phyloP scores from a whole-genome alignment of 1,284 basidiomycete species.

The Phlebopus sp. region DNA sequence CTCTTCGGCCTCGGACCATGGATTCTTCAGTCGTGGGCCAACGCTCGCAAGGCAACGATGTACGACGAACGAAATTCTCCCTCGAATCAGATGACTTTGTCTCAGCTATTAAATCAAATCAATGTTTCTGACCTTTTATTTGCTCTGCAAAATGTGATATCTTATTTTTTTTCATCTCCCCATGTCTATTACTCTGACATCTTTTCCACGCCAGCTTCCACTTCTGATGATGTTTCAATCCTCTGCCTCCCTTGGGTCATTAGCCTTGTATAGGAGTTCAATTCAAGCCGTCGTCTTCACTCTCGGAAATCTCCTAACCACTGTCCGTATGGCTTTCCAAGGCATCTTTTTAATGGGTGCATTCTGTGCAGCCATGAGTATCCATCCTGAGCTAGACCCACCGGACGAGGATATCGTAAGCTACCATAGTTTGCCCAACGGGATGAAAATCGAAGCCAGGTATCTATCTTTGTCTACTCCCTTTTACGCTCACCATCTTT shows the following conservation, averaged over 20 bases:
- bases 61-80: constrained; percentile 49
- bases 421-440: constrained; percentile 48
- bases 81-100: constrained; percentile 36
- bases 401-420: constrained; percentile 44
- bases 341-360: constrained; percentile 80
- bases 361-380: constrained; percentile 68
- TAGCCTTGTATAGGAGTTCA: constrained; percentile 73
- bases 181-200: constrained; percentile 9
- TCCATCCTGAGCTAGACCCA: constrained; percentile 67
- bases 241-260: constrained; percentile 70
- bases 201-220: constrained; percentile 52
- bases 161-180: constrained; percentile 12
- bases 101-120: constrained; percentile 48
- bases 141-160: constrained; percentile 67
- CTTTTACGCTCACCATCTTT: constrained; percentile 14
- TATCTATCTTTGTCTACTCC: constrained; percentile 32
- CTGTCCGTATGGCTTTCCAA: constrained; percentile 69
- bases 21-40: constrained; percentile 74
- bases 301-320: constrained; percentile 56
- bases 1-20: constrained; percentile 80
- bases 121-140: constrained; percentile 62
- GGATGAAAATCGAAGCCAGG: constrained; percentile 71
- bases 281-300: constrained; percentile 70
- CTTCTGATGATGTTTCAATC: constrained; percentile 67
- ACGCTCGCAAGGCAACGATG: constrained; percentile 55